Percentiles rank a stretch among this genome's conserved stretches.
phyloP scores from a whole-genome alignment of 2,329 filamentous ascomycete species.

The Penicillium polonicum region DNA sequence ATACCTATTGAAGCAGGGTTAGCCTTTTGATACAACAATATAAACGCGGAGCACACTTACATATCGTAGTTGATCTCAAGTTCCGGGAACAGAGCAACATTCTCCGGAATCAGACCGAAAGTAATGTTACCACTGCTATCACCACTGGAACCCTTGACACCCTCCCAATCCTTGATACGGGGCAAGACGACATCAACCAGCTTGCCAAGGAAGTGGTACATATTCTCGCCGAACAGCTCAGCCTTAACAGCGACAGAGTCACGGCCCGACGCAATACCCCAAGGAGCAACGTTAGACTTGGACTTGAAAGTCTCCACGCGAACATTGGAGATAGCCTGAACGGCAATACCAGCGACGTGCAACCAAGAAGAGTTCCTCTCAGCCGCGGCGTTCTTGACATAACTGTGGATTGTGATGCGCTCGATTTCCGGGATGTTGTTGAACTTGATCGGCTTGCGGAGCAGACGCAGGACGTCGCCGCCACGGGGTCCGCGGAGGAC shows the following conservation, averaged over 20 bases:
- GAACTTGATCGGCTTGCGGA: constrained; percentile 65
- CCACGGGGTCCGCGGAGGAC: constrained; percentile 82
- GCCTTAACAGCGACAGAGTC: constrained; percentile 70
- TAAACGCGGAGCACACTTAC: constrained; percentile 54
- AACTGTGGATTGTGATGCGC: constrained; percentile 76
- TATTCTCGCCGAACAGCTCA: constrained; percentile 73
- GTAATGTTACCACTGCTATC: constrained; percentile 85
- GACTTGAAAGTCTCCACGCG: constrained; percentile 69
- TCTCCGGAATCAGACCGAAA: constrained; percentile 74
- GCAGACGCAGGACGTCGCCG: constrained; percentile 55
- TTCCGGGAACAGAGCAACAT: constrained; percentile 85
- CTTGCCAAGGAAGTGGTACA: constrained; percentile 89
- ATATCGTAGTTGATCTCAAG: constrained; percentile 89
- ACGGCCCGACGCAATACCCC: constrained; percentile 70
- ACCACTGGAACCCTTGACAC: constrained; percentile 72
- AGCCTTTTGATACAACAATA: neutral
- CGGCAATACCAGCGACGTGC: constrained; percentile 76
- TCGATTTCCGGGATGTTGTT: constrained; percentile 80
- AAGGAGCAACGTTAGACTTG: constrained; percentile 69
- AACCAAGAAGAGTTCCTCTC: constrained; percentile 68
- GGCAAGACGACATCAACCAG: constrained; percentile 86
- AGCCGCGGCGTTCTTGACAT: constrained; percentile 65
- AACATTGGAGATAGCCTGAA: constrained; percentile 82
- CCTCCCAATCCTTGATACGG: constrained; percentile 93
- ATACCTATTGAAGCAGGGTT: constrained; percentile 47